phyloP scores from a whole-genome alignment of 73 alveolate species.

The Symbiodinium natans region DNA sequence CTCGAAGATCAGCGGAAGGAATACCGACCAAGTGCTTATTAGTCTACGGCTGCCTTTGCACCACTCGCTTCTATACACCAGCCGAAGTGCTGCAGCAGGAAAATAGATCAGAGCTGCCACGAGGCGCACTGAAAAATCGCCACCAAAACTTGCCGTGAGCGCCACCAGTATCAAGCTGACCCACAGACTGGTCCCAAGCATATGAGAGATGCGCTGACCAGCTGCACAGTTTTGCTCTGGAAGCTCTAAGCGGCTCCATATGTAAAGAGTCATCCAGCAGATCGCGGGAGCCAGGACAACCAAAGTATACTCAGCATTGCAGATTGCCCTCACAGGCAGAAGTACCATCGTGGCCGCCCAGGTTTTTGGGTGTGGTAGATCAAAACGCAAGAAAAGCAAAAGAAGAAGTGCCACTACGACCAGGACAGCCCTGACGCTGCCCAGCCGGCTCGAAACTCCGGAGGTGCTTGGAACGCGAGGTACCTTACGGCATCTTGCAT shows the following conservation, averaged over 20 bases:
- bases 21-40: constrained; percentile 41
- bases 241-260: constrained; percentile 26
- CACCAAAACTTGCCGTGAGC: constrained; percentile 13
- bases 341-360: background rate
- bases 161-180: constrained; percentile 3
- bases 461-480: background rate
- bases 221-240: constrained; percentile 51
- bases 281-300: constrained; percentile 36
- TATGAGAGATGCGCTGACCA: background rate
- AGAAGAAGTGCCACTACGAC: background rate
- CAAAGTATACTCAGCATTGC: constrained; percentile 13
- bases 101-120: background rate
- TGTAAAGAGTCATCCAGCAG: background rate
- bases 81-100: background rate
- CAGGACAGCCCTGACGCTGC: background rate
- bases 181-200: constrained; percentile 24
- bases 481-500: no score
- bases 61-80: constrained; percentile 3
- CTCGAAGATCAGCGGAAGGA: constrained; percentile 46
- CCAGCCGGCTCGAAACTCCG: background rate
- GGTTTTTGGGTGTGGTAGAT: background rate
- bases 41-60: background rate
- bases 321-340: background rate
- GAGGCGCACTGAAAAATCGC: constrained; percentile 22
- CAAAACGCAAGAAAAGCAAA: background rate